Conservation (phyloP, 257 asterid species). For the Eucommia ulmoides region DNA sequence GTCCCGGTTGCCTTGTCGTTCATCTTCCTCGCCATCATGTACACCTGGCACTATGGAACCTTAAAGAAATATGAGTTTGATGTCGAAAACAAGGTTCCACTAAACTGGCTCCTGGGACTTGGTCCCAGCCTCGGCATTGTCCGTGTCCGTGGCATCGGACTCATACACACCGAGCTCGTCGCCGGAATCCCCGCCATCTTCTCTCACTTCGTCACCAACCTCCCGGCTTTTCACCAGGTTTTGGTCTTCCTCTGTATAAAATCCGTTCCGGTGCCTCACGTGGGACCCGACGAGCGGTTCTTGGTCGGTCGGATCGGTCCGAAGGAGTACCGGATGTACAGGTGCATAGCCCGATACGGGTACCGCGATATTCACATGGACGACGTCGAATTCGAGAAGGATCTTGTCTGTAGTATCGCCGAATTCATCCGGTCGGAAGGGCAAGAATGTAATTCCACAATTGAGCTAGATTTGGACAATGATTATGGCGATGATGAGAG, state of each 20-base stretch:
- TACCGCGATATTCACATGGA: slow-evolving; percentile 62
- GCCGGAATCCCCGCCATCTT: slow-evolving; percentile 88
- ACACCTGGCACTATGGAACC: slow-evolving; percentile 84
- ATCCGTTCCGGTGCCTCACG: slow-evolving; percentile 89
- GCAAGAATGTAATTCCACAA: slow-evolving; percentile 16
- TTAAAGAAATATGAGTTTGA: slow-evolving; percentile 75
- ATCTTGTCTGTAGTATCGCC: slow-evolving; percentile 68
- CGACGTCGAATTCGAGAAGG: slow-evolving; percentile 74
- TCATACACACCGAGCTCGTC: slow-evolving; percentile 89
- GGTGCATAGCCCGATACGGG: slow-evolving; percentile 89
- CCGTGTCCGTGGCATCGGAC: slow-evolving; percentile 86
- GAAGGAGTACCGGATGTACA: slow-evolving; percentile 49
- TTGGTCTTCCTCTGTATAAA: slow-evolving; percentile 70
- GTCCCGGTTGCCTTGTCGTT: slow-evolving; percentile 73
- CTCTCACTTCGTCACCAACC: slow-evolving; percentile 81
- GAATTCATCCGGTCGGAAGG: slow-evolving; percentile 71
- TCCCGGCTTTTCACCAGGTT: slow-evolving; percentile 93
- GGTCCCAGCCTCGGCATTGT: slow-evolving; percentile 79
- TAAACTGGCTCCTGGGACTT: slow-evolving; percentile 73
- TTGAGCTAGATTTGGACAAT: too few species aligned
- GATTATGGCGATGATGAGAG: slow-evolving; percentile 29
- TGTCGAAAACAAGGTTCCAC: slow-evolving; percentile 72
- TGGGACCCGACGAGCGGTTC: slow-evolving; percentile 77
- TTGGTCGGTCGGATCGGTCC: slow-evolving; percentile 88
- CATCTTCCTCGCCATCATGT: slow-evolving; percentile 60